phyloP scores from a whole-genome alignment of 768 basidiomycete species.

The Leccinum olivaceopallidum region DNA sequence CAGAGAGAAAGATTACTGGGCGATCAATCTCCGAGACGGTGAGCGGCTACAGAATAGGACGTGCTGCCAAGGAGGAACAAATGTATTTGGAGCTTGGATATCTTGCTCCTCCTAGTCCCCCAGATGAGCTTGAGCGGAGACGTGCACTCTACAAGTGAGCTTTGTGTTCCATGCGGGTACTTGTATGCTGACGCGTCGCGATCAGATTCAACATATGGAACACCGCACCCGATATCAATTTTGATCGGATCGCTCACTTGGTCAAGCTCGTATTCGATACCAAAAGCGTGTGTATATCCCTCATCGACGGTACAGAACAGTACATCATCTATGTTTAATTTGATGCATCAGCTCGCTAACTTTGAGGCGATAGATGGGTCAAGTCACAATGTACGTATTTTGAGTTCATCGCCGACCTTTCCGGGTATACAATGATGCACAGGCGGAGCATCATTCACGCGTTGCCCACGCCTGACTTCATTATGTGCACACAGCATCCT shows the following conservation, averaged over 20 bases:
- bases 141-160: slow-evolving; percentile 82
- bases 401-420: not conserved
- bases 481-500: slow-evolving; percentile 85
- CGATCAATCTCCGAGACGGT: slow-evolving; percentile 34
- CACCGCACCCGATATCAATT: slow-evolving; percentile 83
- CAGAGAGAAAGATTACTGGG: slow-evolving; percentile 36
- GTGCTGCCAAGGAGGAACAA: slow-evolving; percentile 65
- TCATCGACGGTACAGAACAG: slow-evolving; percentile 86
- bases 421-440: slow-evolving; percentile 5
- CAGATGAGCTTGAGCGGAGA: slow-evolving; percentile 79
- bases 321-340: slow-evolving; percentile 38
- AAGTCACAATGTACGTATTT: slow-evolving; percentile 77
- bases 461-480: slow-evolving; percentile 58
- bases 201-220: slow-evolving; percentile 86
- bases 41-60: slow-evolving; percentile 40
- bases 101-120: slow-evolving; percentile 79
- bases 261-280: slow-evolving; percentile 92
- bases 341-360: slow-evolving; percentile 12
- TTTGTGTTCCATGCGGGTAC: not conserved
- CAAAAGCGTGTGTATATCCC: slow-evolving; percentile 77
- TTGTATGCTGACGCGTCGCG: slow-evolving; percentile 1
- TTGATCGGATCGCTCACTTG: slow-evolving; percentile 91
- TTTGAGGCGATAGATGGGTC: slow-evolving; percentile 60
- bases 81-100: slow-evolving; percentile 66
- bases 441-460: slow-evolving; percentile 49